phyloP scores from a whole-genome alignment of 768 basidiomycete species.

The Ramaria rubella region DNA sequence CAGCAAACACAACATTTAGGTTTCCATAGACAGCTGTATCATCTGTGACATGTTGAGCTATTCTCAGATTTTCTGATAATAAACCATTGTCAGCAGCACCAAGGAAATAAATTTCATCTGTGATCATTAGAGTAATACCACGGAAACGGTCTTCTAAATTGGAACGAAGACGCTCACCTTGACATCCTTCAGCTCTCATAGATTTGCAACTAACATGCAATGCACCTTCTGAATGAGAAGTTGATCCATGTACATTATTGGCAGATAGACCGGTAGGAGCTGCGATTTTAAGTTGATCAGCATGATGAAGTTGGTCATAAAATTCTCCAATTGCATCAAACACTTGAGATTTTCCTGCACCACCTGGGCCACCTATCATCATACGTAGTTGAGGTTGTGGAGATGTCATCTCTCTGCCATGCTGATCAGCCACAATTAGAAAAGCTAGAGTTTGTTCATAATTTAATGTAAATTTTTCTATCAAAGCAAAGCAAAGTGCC shows the following conservation, averaged over 20 bases:
- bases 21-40: background rate
- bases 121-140: background rate
- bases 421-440: conserved; percentile 8
- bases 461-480: conserved; percentile 13
- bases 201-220: background rate
- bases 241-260: conserved; percentile 18
- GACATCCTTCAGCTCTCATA: background rate
- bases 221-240: conserved; percentile 15
- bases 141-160: background rate
- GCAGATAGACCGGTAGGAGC: conserved; percentile 21
- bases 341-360: conserved; percentile 21
- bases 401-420: background rate
- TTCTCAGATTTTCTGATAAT: background rate
- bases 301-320: conserved; percentile 2
- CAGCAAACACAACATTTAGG: conserved; percentile 2
- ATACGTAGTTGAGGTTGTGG: conserved; percentile 6
- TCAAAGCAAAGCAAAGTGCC: background rate
- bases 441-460: conserved; percentile 13
- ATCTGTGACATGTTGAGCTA: background rate
- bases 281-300: conserved; percentile 11
- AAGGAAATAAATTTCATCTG: conserved; percentile 1
- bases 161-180: background rate
- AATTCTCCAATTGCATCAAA: conserved; percentile 18
- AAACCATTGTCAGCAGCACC: background rate
- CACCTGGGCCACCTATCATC: conserved; percentile 19